Evolutionary conservation across 2,329 filamentous ascomycete species (phyloP).

Genomic region (Diaporthe caulivora): DNA sequence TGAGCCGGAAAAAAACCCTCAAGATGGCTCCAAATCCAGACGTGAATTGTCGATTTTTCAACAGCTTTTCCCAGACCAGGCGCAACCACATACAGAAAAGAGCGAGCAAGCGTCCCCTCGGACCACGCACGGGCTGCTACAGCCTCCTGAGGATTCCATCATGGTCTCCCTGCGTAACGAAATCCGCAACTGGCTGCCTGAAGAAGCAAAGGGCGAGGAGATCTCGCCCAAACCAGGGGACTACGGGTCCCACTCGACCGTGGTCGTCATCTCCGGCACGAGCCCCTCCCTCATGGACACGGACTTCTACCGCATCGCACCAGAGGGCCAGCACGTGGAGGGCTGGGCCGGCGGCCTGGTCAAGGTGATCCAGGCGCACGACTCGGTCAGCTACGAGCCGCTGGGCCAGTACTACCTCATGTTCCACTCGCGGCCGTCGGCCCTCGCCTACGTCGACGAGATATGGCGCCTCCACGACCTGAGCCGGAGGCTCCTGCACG

Average conservation of each 20-base stretch:
- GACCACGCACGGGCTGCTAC: background rate
- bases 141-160: slow-evolving; percentile 14
- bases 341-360: slow-evolving; percentile 75
- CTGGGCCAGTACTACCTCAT: slow-evolving; percentile 76
- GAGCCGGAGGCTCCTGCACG: slow-evolving; percentile 46
- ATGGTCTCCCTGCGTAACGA: slow-evolving; percentile 38
- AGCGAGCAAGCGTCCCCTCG: background rate
- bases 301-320: slow-evolving; percentile 78
- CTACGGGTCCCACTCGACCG: slow-evolving; percentile 40
- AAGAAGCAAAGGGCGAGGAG: background rate
- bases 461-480: slow-evolving; percentile 60
- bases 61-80: slow-evolving; percentile 35
- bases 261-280: slow-evolving; percentile 69
- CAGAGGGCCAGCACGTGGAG: slow-evolving; percentile 73
- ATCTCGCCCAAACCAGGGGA: slow-evolving; percentile 27
- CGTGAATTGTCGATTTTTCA: slow-evolving; percentile 22
- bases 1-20: background rate
- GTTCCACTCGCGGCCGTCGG: slow-evolving; percentile 72
- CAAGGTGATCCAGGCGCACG: slow-evolving; percentile 74
- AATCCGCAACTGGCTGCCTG: slow-evolving; percentile 37
- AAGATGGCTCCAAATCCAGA: background rate
- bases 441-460: slow-evolving; percentile 70
- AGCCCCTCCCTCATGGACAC: slow-evolving; percentile 71
- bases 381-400: slow-evolving; percentile 72
- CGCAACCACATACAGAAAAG: background rate